phyloP scores from a whole-genome alignment of 1,139 yeast genomes.

The Geotrichum siamense region DNA sequence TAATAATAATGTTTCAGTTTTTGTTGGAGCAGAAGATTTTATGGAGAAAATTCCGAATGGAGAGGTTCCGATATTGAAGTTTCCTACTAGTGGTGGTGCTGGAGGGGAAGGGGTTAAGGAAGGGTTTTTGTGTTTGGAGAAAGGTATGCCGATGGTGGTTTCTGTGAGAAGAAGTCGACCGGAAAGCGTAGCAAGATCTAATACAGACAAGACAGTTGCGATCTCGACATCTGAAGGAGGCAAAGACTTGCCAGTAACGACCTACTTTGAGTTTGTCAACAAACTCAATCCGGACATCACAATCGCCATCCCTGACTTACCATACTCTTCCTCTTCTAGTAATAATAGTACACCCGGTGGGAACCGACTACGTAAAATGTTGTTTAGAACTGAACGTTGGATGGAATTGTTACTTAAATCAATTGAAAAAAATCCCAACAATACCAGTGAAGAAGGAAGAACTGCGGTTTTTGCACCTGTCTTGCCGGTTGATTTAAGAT shows the following conservation, averaged over 20 bases:
- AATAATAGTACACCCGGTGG: constrained; percentile 31
- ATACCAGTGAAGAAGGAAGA: neutral
- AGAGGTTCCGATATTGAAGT: constrained; percentile 5
- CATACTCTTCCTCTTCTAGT: constrained; percentile 31
- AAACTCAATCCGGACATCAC: constrained; percentile 30
- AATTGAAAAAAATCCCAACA: neutral
- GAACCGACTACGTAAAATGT: constrained; percentile 36
- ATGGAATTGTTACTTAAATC: constrained; percentile 22
- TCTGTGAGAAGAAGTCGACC: constrained; percentile 30
- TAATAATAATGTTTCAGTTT: constrained; percentile 13
- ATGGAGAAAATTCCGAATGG: constrained; percentile 19
- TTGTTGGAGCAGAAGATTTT: neutral
- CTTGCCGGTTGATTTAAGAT: constrained; percentile 26
- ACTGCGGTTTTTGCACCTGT: constrained; percentile 31
- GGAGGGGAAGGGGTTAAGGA: constrained; percentile 18
- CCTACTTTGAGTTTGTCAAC: constrained; percentile 24
- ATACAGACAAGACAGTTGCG: constrained; percentile 30
- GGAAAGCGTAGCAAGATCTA: constrained; percentile 32
- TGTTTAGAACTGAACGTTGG: constrained; percentile 33
- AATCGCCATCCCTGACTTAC: constrained; percentile 32
- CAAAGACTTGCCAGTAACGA: constrained; percentile 27
- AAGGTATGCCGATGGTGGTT: constrained; percentile 25
- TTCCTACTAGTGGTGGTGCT: too few relatives aligned
- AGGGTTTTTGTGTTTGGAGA: constrained; percentile 25
- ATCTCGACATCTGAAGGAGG: constrained; percentile 37